Base-by-base conservation (phyloP, 768 basidiomycete species). In the Mycena vitilis region DNA sequence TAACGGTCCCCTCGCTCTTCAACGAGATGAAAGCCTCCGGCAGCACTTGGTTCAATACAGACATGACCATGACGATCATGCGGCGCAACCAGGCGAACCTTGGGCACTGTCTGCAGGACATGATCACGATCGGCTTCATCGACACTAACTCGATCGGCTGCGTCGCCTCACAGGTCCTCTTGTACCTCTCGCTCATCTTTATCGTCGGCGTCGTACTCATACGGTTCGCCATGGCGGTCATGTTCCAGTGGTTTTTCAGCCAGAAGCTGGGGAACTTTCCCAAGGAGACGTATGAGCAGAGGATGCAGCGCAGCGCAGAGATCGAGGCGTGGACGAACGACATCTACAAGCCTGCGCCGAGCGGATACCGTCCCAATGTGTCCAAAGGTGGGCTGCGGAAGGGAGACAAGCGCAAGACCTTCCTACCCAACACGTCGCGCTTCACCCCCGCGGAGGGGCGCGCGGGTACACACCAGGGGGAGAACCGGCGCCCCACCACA, bases 201-300 rank as follows among this genome's bases (percentile, higher is more conserved):
- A 63, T 63, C 16, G 25, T 63, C 53, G 62, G 61, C 18, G 97
- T 99, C 69, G 97, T 99, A 71, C 86, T 88, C 61, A 95, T 98
- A 78, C 94, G 95, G 42, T 99, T 99, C 82, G 83, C 87, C 73
- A 97, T 99, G 95, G 98, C 98, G 54, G 94, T 98, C 76, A 85
- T 97, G 78, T 99, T 99, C 80, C 87, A 93, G 30, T 99, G 98
- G 98, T 99, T 98, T 87, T 92, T 94, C 78, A 95, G 93, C n/a
- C 95, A 94, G 91, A 90, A 90, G 75, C 85, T 99, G 48, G 98
- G 98, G 55, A 92, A 94, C 71, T 99, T 97, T 86, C 92, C 93
- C 69, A 87, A 88, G 45, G 98, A 99, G 81, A 95, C 95, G 18
- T 95, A 96, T 77, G 91, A 94, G 76, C 89, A 99, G 77, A 88